Conservation (phyloP, 768 basidiomycete species). For the Russula virescens region DNA sequence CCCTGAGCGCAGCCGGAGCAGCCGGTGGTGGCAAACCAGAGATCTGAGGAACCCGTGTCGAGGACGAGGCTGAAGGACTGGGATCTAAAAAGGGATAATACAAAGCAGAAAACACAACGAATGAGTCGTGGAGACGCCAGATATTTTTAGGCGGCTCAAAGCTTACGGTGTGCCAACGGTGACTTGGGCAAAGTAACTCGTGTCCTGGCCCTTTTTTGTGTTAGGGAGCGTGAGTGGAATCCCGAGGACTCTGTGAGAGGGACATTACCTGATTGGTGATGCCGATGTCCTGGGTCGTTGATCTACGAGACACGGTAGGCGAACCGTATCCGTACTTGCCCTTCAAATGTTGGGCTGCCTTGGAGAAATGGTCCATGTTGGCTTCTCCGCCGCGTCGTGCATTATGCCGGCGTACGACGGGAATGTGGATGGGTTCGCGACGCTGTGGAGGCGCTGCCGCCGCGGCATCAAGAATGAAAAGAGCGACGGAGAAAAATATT, state of each 20-base stretch:
- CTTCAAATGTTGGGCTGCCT: too few species aligned
- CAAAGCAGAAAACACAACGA: too few species aligned
- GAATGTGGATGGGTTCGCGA: too few species aligned
- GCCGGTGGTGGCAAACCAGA: too few species aligned
- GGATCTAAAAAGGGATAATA: not conserved
- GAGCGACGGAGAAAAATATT: too few species aligned
- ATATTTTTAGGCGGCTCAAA: not conserved
- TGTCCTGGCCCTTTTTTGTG: slow-evolving; percentile 41
- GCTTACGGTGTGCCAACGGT: slow-evolving; percentile 50
- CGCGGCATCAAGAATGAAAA: too few species aligned
- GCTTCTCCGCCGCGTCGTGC: too few species aligned
- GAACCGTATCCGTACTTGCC: not conserved
- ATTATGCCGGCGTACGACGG: too few species aligned
- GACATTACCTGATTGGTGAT: slow-evolving; percentile 50
- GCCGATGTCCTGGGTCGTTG: too few species aligned
- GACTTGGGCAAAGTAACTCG: slow-evolving; percentile 52
- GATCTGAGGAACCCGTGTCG: too few species aligned
- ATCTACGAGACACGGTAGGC: slow-evolving; percentile 35
- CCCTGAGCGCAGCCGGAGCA: slow-evolving; percentile 36
- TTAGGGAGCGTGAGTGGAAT: not conserved
- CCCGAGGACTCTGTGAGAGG: not conserved
- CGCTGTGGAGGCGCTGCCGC: too few species aligned
- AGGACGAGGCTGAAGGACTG: slow-evolving; percentile 39
- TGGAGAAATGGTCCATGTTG: not conserved
- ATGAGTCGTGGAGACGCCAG: too few species aligned